Conservation (phyloP, 441 rosid genomes). For the Eruca vesicaria region DNA sequence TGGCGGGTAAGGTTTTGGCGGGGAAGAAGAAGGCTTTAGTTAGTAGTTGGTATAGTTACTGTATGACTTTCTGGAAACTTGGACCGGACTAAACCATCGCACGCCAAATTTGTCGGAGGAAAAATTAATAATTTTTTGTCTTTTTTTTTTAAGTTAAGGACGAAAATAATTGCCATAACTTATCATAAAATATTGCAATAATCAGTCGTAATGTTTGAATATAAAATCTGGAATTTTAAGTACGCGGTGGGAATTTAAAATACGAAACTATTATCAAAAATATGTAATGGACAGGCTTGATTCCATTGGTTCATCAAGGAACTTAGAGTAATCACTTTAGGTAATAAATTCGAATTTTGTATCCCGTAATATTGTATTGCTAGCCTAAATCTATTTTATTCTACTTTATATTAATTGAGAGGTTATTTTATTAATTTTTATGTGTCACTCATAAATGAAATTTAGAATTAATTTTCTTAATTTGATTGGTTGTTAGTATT, state of each 20-base stretch:
- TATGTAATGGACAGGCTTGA: not conserved
- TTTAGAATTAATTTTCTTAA: too few relatives aligned
- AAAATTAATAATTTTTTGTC: not conserved
- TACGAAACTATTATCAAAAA: not conserved
- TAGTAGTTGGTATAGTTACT: conserved; percentile 1
- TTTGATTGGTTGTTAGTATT: too few relatives aligned
- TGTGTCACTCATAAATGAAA: too few relatives aligned
- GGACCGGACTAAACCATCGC: conserved; percentile 34
- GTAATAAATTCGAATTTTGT: not conserved
- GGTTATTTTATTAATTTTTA: too few relatives aligned
- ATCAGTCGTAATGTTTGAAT: not conserved
- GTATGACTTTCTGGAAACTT: conserved; percentile 24
- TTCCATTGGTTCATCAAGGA: not conserved
- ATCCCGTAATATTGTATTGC: not conserved
- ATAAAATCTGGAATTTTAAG: not conserved
- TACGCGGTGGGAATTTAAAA: not conserved
- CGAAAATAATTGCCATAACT: not conserved
- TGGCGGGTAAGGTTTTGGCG: conserved; percentile 37
- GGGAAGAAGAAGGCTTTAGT: not conserved
- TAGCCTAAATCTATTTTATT: too few relatives aligned
- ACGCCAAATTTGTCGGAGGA: conserved; percentile 28
- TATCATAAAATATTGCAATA: not conserved
- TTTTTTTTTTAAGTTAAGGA: not conserved
- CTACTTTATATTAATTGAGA: too few relatives aligned
- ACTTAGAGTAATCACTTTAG: not conserved